Percentiles rank a stretch among this genome's conserved stretches.
Conservation (phyloP, 306 rosid genomes). For the Arachis hypogaea region DNA sequence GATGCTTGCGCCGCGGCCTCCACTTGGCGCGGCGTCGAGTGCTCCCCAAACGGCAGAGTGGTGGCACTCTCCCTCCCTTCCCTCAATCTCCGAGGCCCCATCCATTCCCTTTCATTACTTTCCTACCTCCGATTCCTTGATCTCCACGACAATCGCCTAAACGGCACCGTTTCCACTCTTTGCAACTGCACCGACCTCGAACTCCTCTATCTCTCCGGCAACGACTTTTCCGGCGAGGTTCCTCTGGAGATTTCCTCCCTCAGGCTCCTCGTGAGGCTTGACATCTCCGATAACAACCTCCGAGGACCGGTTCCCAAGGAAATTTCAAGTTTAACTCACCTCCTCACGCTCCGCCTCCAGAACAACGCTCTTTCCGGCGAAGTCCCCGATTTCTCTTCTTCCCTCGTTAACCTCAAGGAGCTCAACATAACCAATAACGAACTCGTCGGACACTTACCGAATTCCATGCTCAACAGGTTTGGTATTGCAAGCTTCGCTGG, state of each 20-base stretch:
- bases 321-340: constrained; percentile 48
- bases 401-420: constrained; percentile 57
- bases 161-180: constrained; percentile 68
- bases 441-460: constrained; percentile 67
- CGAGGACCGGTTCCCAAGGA: constrained; percentile 62
- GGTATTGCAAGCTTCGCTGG: constrained; percentile 73
- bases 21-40: constrained; percentile 75
- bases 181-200: constrained; percentile 71
- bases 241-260: constrained; percentile 61
- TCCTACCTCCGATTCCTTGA: constrained; percentile 78
- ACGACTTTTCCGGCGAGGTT: constrained; percentile 83
- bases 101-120: constrained; percentile 61
- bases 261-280: constrained; percentile 61
- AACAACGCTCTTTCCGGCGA: constrained; percentile 74
- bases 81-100: constrained; percentile 81
- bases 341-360: constrained; percentile 82
- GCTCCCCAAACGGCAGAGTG: constrained; percentile 69
- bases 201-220: constrained; percentile 77
- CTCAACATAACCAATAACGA: constrained; percentile 84
- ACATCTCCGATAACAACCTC: constrained; percentile 86
- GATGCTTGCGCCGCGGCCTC: constrained; percentile 61
- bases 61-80: constrained; percentile 68
- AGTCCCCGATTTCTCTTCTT: constrained; percentile 69
- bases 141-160: constrained; percentile 83
- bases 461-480: constrained; percentile 61